These are phyloP conservation scores for Rhododendron kiyosumense DNA, from an alignment of 148 eudicot species.

Conservation along the genomic window DNA sequence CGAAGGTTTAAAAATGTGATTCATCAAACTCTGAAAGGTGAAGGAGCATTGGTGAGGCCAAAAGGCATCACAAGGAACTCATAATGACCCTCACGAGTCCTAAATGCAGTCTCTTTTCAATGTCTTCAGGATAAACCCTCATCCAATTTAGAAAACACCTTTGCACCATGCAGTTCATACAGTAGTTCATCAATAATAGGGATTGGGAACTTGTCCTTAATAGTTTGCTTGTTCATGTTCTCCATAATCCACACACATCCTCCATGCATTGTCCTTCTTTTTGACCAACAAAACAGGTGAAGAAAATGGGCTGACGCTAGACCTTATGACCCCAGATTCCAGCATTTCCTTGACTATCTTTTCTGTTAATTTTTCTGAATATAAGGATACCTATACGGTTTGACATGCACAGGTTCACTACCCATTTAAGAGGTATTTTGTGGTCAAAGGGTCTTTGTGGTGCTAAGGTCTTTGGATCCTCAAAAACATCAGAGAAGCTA, in stretches of 20 bases:
- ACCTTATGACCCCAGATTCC: not conserved
- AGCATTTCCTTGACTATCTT: not conserved
- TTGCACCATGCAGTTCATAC: not conserved
- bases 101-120: not conserved
- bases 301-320: not conserved
- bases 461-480: not conserved
- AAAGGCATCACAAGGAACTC: slow-evolving; percentile 4
- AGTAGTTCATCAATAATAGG: not conserved
- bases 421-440: not conserved
- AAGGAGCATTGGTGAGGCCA: not conserved
- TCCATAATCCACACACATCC: not conserved
- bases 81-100: not conserved
- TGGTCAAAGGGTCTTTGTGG: not conserved
- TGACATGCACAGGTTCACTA: not conserved
- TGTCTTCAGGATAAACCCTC: not conserved
- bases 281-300: not conserved
- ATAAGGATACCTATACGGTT: slow-evolving; percentile 1
- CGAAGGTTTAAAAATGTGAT: not conserved
- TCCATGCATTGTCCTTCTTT: not conserved
- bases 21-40: not conserved
- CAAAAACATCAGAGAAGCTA: not conserved
- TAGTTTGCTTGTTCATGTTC: not conserved
- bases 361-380: not conserved
- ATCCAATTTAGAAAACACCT: not conserved
- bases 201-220: not conserved